Evolutionary conservation across 164 flowering plant genomes (phyloP), one percentile per base, ranked within the genome.

Genomic region (Vitis cinerea): DNA sequence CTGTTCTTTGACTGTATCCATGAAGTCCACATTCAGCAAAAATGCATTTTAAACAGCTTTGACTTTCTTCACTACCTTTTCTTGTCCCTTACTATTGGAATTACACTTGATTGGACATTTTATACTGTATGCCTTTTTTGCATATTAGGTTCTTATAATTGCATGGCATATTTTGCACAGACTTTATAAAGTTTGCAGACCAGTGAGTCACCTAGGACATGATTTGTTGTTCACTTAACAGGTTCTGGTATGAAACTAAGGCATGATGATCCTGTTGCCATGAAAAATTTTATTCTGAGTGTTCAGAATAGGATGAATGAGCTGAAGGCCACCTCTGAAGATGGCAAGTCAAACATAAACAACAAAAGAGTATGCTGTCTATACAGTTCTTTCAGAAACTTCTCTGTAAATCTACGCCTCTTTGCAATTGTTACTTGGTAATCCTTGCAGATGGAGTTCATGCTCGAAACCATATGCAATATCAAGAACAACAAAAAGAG

Each of bases 191-290:
- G 44, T 37, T 37, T 37, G 44, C 44, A 6, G 6, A 37, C 44
- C 7, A 6, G 7, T 6, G 7, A 37, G 61, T 65, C 15, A 56
- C 37, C 23, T 55, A 7, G 59, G n/a, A 48, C 61, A 30, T 60
- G 14, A 66, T 2, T 9, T 63, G 29, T 70, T 37, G 44, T 37
- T 66, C 2, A n/a, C 11, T 75, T 15, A 69, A 54, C 79, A 93
- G 98, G 93, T 75, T 92, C 97, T 83, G 98, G 99, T 50, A 88
- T 93, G 97, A 92, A 90, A 78, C 76, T 96, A 64, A 83, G 98
- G 78, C 77, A 85, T 53, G 99, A 96, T 75, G 98, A 93, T 81
- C 98, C 98, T 50, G 69, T 82, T 76, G 82, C 91, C 51, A 96
- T 96, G 99, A 93, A 93, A 79, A 80, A 84, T 68, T 91, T 96